A percentile compares a stretch with the other conserved stretches of the same genome.
phyloP scores from a whole-genome alignment of 768 basidiomycete genomes.

The Lactifluus piperatus region DNA sequence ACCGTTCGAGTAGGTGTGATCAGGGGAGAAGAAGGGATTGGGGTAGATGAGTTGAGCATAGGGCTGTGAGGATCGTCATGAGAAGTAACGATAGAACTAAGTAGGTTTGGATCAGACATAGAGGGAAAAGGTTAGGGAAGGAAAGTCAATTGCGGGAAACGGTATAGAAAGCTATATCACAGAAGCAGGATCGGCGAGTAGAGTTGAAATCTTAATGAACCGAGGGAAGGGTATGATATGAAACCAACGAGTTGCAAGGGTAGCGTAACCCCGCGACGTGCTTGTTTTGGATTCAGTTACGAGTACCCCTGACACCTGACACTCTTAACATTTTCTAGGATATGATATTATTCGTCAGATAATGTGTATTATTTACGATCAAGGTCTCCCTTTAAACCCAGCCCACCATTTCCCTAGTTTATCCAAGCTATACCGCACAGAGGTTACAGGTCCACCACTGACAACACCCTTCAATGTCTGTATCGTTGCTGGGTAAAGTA shows the following conservation, averaged over 20 bases:
- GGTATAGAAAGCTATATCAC: constrained; percentile 12
- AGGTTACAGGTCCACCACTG: constrained; percentile 75
- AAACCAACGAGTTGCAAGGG: neutral
- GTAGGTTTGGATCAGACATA: constrained; percentile 5
- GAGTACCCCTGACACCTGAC: neutral
- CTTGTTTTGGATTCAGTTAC: neutral
- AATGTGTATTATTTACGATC: neutral
- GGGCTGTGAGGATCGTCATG: neutral
- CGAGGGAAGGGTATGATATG: neutral
- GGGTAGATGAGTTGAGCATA: neutral
- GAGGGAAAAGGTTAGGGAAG: neutral
- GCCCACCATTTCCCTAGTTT: constrained; percentile 86
- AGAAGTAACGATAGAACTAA: neutral
- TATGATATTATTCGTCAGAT: neutral
- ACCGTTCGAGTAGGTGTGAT: constrained; percentile 47
- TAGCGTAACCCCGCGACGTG: neutral
- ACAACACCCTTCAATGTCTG: constrained; percentile 83
- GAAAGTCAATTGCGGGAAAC: constrained; percentile 9
- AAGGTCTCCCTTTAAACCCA: neutral
- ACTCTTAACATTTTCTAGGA: too few relatives aligned
- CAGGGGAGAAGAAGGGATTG: constrained; percentile 8
- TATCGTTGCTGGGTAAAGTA: constrained; percentile 72
- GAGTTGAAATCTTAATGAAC: constrained; percentile 7
- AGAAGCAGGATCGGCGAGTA: constrained; percentile 7
- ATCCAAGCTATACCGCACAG: constrained; percentile 58